Evolutionary conservation across 176 grass and related monocot species (phyloP).

Genomic region (Triticum monococcum): DNA sequence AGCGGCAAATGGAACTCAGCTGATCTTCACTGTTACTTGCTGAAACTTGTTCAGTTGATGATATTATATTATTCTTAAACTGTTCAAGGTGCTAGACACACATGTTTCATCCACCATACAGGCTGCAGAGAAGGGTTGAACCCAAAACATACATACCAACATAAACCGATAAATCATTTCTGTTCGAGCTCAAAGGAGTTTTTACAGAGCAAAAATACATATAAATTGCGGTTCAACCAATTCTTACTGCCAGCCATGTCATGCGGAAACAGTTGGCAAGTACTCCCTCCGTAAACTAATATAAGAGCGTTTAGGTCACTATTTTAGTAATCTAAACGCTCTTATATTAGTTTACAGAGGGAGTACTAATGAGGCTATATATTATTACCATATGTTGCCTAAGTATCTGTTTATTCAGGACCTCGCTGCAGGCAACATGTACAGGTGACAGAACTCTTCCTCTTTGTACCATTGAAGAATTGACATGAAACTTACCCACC

Average conservation of each 20-base stretch:
- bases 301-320: too few relatives aligned
- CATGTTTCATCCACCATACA: background rate
- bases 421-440: background rate
- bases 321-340: too few relatives aligned
- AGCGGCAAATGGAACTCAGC: background rate
- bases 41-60: background rate
- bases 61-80: background rate
- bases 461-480: background rate
- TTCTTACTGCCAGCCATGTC: background rate
- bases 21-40: background rate
- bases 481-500: conserved; percentile 13
- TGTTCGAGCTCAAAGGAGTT: background rate
- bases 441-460: conserved; percentile 6
- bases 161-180: background rate
- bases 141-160: background rate
- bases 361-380: background rate
- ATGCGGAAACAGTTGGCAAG: conserved; percentile 15
- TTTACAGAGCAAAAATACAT: background rate
- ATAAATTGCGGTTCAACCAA: background rate
- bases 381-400: conserved; percentile 9
- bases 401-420: background rate
- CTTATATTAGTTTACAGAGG: too few relatives aligned
- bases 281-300: too few relatives aligned
- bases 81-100: background rate
- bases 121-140: background rate